A percentile compares a stretch with the other conserved stretches of the same genome.
phyloP scores from a whole-genome alignment of 225 moss, liverwort and hornwort species.

The Physcomitrellopsis africana region DNA sequence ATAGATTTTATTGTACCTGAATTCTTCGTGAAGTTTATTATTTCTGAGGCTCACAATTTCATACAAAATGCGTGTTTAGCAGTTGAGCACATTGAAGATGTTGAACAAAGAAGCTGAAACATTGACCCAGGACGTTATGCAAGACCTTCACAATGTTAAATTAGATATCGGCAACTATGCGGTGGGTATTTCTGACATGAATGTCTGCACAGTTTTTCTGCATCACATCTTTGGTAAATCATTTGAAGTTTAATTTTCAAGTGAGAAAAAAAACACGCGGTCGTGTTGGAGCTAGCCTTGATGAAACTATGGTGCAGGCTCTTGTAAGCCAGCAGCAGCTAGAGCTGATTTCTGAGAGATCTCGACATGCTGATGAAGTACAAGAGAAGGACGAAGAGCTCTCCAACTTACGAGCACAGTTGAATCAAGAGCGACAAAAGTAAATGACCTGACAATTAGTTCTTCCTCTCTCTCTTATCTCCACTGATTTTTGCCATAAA shows the following conservation, averaged over 20 bases:
- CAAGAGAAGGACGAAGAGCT: slow-evolving; percentile 48
- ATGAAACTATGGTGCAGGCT: slow-evolving; percentile 36
- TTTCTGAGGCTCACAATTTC: background rate
- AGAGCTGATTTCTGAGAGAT: slow-evolving; percentile 43
- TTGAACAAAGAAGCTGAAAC: slow-evolving; percentile 48
- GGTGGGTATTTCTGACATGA: slow-evolving; percentile 20
- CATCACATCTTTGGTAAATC: background rate
- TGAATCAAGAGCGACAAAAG: slow-evolving; percentile 52
- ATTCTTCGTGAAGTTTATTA: background rate
- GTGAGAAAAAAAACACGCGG: no score
- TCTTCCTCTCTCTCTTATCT: background rate
- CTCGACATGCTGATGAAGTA: slow-evolving; percentile 38
- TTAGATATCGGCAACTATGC: slow-evolving; percentile 51
- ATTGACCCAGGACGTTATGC: slow-evolving; percentile 51
- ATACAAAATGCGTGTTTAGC: slow-evolving; percentile 12
- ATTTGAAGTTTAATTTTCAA: no score
- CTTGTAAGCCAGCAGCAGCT: slow-evolving; percentile 51
- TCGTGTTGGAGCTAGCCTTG: slow-evolving; percentile 14
- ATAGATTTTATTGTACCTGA: background rate
- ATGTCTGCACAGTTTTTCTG: background rate
- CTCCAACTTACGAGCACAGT: slow-evolving; percentile 41
- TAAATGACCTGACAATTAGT: slow-evolving; percentile 21
- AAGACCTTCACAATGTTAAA: slow-evolving; percentile 49
- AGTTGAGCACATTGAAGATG: slow-evolving; percentile 39
- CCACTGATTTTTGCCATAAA: background rate